Evolutionary conservation across 768 basidiomycete species (phyloP).

Genomic region (Termitomyces sp.): DNA sequence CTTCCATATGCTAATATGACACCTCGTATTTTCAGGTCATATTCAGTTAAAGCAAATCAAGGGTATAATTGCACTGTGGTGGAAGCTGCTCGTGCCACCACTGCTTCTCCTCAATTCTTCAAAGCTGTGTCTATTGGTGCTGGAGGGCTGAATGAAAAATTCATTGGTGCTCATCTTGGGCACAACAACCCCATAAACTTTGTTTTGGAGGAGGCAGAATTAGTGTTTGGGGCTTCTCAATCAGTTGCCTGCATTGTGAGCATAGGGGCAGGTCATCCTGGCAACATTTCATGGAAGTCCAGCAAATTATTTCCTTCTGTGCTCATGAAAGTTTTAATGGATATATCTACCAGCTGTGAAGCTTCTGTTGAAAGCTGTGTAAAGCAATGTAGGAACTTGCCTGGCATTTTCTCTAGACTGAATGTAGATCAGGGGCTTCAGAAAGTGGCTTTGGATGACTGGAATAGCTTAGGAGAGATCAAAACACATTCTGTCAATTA

Average conservation of each 20-base stretch:
- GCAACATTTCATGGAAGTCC: background rate
- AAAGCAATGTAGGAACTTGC: background rate
- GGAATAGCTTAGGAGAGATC: background rate
- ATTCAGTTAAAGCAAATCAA: no score
- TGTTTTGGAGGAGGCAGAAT: background rate
- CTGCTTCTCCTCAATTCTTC: no score
- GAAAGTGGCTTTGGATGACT: background rate
- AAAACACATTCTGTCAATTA: background rate
- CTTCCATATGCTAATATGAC: no score
- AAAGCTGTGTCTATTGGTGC: no score
- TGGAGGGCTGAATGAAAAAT: no score
- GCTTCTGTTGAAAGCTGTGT: background rate
- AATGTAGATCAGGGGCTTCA: constrained; percentile 3
- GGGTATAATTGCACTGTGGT: no score
- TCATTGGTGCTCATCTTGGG: background rate
- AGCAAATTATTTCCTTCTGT: background rate
- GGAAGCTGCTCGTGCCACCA: no score
- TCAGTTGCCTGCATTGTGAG: constrained; percentile 1
- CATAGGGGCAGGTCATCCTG: constrained; percentile 1
- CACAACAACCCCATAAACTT: background rate
- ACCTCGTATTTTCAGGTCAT: no score
- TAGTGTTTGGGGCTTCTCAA: background rate
- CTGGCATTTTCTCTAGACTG: background rate
- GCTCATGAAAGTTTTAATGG: background rate
- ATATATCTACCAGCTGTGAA: background rate